A percentile compares a stretch with the other conserved stretches of the same genome.
Evolutionary conservation across 805 yeast genomes (phyloP).

Genomic region (Hermanozyma aechmeae): DNA sequence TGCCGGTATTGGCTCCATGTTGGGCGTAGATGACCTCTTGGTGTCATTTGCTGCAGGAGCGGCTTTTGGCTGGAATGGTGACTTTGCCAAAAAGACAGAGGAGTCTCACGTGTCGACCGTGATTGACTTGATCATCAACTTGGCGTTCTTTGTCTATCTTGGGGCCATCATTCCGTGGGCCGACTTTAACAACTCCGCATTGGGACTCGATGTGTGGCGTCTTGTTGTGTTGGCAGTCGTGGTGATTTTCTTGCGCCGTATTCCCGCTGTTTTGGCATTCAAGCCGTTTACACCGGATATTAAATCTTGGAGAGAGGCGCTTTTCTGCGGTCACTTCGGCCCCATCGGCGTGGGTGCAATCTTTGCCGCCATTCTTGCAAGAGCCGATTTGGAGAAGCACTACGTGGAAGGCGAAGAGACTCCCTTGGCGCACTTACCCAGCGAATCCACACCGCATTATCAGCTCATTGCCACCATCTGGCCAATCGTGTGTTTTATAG

Average conservation of each 20-base stretch:
- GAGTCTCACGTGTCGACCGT: conserved; percentile 84
- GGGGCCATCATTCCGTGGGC: conserved; percentile 91
- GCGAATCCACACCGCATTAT: conserved; percentile 40
- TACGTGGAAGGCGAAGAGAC: conserved; percentile 40
- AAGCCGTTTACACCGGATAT: conserved; percentile 82
- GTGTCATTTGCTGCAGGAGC: conserved; percentile 92
- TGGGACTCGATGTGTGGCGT: conserved; percentile 75
- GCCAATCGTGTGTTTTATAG: conserved; percentile 17
- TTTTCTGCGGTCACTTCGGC: conserved; percentile 92
- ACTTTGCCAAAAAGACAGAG: conserved; percentile 75
- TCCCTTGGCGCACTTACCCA: conserved; percentile 45
- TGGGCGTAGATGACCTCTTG: conserved; percentile 82
- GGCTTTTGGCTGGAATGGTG: conserved; percentile 90
- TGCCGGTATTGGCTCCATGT: conserved; percentile 81
- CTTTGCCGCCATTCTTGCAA: conserved; percentile 73
- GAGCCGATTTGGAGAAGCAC: conserved; percentile 55
- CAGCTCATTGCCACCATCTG: conserved; percentile 57
- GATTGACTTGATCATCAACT: conserved; percentile 74
- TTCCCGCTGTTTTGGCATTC: conserved; percentile 70
- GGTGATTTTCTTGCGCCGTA: conserved; percentile 64
- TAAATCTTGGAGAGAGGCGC: conserved; percentile 86
- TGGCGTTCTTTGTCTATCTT: conserved; percentile 80
- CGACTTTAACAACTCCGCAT: conserved; percentile 48
- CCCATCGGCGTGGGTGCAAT: conserved; percentile 95
- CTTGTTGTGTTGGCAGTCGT: conserved; percentile 66